Evolutionary conservation across 176 grass and related monocot species (phyloP).

Genomic region (Carex scoparia): DNA sequence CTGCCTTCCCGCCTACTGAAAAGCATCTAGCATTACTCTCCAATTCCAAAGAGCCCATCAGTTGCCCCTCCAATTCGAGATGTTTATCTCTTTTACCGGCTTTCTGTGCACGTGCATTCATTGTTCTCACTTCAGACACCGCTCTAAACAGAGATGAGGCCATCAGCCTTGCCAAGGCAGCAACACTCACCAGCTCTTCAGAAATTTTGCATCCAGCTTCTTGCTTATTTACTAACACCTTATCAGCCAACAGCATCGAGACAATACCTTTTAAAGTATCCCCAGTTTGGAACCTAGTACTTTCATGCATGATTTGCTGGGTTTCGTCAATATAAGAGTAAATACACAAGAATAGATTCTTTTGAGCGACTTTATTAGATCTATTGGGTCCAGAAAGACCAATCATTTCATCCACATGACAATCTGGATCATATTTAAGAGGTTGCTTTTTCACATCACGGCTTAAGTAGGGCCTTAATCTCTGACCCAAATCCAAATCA

Average conservation of each 20-base stretch:
- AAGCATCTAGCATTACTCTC: neutral
- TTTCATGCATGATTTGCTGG: neutral
- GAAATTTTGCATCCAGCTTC: neutral
- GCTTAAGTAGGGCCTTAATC: neutral
- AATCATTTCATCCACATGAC: neutral
- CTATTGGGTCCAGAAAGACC: neutral
- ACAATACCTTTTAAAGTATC: neutral
- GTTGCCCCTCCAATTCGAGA: neutral
- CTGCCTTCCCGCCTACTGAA: neutral
- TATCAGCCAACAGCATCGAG: slow-evolving; percentile 8
- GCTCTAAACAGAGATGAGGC: slow-evolving; percentile 1
- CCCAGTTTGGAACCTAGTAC: neutral
- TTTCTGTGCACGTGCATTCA: neutral
- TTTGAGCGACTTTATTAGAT: neutral
- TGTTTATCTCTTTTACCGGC: neutral
- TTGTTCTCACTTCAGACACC: neutral
- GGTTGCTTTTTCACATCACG: neutral
- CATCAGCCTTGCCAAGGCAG: slow-evolving; percentile 8
- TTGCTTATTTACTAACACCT: neutral
- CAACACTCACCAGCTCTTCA: neutral
- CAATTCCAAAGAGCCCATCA: neutral
- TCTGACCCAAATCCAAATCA: slow-evolving; percentile 2
- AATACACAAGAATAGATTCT: neutral
- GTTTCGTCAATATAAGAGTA: slow-evolving; percentile 9
- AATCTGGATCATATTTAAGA: neutral